Base-by-base conservation (phyloP, 1,284 basidiomycete genomes). In the Gymnopus androsaceus region DNA sequence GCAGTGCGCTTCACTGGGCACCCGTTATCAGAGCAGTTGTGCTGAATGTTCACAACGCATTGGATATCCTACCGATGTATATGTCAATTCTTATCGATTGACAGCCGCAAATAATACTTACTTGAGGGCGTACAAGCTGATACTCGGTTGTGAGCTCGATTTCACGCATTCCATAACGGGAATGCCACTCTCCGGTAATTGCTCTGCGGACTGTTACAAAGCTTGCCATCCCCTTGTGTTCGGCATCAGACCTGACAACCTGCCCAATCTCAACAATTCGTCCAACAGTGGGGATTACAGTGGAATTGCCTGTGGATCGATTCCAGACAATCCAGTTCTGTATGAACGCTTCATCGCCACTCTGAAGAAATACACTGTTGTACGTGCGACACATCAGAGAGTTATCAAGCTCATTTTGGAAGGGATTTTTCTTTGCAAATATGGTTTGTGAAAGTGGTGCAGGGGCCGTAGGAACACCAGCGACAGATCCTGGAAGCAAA, bases 21-120 rank as follows among this genome's bases (percentile, higher is more conserved):
- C 6, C 54, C 34, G 31, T 62, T 57, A 37, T 55, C 58, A n/a
- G 28, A 34, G 42, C 60, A 61, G 34, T 60, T 59, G 36, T 63
- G 59, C 25, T 63, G 60, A 19, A 60, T 47, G 45, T 63, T 64
- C 3, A 59, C 52, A n/a, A 56, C 44, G 50, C 60, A 63, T 14
- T 57, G 33, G n/a, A 61, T 33, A 45, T 50, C 51, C 63, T 64
- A 41, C 15, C 33, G 3, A 44, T 3, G 9, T 12, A 2, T 21
- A 23, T 30, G 21, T 21, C 9, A 31, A 21, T 19, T 17, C 27
- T 42, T 12, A 23, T 52, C 25, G n/a, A 30, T n/a, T 28, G 19
- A 44, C n/a, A n/a, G n/a, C n/a, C n/a, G n/a, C n/a, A n/a, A n/a
- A n/a, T n/a, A n/a, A 17, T 14, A 25, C 23, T 17, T 44, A 42